Percentiles rank a stretch among this genome's conserved stretches.
These are phyloP conservation scores for Trichoderma sp. DNA, from an alignment of 2,329 filamentous ascomycete species.

Conservation along the genomic window DNA sequence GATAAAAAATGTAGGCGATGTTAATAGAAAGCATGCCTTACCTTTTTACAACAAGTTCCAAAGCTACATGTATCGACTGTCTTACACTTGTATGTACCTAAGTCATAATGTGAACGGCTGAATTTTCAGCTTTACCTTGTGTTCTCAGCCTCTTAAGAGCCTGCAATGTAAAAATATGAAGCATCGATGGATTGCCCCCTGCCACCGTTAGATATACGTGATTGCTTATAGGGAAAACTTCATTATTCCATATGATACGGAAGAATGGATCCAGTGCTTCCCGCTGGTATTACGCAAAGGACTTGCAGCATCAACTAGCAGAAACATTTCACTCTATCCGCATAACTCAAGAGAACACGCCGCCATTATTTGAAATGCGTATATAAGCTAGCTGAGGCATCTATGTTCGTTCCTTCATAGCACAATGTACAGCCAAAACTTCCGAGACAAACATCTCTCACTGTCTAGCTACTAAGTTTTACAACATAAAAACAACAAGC, in stretches of 20 bases:
- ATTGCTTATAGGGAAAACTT: not conserved
- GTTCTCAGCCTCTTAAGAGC: not conserved
- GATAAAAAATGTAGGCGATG: not conserved
- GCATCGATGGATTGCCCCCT: not conserved
- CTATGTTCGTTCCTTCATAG: constrained; percentile 9
- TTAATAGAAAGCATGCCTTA: not conserved
- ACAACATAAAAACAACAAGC: constrained; percentile 24
- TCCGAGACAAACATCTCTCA: constrained; percentile 19
- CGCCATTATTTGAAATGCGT: not conserved
- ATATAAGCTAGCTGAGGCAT: constrained; percentile 18
- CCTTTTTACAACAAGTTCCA: not conserved
- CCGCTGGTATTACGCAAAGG: not conserved
- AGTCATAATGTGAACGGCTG: not conserved
- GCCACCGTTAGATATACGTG: not conserved
- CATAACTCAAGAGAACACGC: not conserved
- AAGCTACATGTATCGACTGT: not conserved
- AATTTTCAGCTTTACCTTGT: not conserved
- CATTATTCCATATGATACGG: not conserved
- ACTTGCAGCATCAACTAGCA: not conserved
- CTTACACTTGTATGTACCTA: too few relatives aligned
- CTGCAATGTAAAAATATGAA: not conserved
- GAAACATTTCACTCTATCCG: not conserved
- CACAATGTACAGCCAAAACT: constrained; percentile 24
- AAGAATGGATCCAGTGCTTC: not conserved
- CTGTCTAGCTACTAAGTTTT: constrained; percentile 24